Percentiles rank a stretch among this genome's conserved stretches.
phyloP scores from a whole-genome alignment of 176 grass and related monocot species.

The Avena atlantica region DNA sequence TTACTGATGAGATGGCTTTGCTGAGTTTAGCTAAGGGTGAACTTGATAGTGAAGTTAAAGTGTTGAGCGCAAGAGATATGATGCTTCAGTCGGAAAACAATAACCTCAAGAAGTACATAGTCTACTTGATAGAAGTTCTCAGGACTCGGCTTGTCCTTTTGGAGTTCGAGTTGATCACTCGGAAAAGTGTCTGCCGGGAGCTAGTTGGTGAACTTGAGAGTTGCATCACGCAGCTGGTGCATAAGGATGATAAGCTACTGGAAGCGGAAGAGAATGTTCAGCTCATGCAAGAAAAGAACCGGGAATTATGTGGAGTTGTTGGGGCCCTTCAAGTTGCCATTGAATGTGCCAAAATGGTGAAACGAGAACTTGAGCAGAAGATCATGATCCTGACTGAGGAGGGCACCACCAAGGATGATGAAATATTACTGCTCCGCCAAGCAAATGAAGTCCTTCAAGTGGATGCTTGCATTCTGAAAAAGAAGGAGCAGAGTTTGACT shows the following conservation, averaged over 20 bases:
- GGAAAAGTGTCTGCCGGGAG: conserved; percentile 55
- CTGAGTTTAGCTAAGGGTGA: conserved; percentile 63
- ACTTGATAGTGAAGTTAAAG: conserved; percentile 46
- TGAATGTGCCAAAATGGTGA: conserved; percentile 59
- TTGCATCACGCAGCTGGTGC: conserved; percentile 41
- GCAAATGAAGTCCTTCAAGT: conserved; percentile 49
- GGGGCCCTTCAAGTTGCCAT: conserved; percentile 62
- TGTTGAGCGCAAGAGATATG: conserved; percentile 50
- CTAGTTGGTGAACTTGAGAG: conserved; percentile 59
- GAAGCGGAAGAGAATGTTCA: conserved; percentile 69
- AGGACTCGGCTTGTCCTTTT: conserved; percentile 61
- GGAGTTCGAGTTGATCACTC: conserved; percentile 74
- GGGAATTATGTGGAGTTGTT: conserved; percentile 56
- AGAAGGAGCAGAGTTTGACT: conserved; percentile 41
- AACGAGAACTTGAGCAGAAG: conserved; percentile 70
- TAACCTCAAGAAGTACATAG: conserved; percentile 57
- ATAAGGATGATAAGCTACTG: conserved; percentile 59
- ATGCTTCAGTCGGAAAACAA: conserved; percentile 68
- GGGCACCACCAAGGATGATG: conserved; percentile 44
- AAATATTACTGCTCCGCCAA: conserved; percentile 54
- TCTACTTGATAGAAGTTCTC: conserved; percentile 65
- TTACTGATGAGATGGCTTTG: conserved; percentile 69
- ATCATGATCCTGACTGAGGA: conserved; percentile 42
- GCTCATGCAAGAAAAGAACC: conserved; percentile 56
- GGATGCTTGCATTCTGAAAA: conserved; percentile 48